A percentile compares a stretch with the other conserved stretches of the same genome.
phyloP scores from a whole-genome alignment of 176 grass and related monocot genomes.

The Aegilops speltoides region DNA sequence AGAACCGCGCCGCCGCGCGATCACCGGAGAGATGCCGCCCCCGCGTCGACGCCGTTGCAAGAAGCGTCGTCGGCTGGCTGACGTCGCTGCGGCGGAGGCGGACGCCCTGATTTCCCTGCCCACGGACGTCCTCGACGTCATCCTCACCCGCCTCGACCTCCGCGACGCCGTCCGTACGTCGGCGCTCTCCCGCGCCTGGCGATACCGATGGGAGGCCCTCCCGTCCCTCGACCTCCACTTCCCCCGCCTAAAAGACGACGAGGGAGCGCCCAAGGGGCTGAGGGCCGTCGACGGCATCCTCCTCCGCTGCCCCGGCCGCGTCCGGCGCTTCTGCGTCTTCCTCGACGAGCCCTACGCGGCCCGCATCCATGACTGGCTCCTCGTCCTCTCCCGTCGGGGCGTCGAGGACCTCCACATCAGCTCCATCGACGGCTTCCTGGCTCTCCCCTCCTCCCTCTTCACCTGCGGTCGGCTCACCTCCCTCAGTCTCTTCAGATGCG shows the following conservation, averaged over 20 bases:
- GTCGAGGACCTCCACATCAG: neutral
- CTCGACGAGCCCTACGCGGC: neutral
- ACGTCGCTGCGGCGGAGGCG: neutral
- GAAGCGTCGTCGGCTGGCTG: neutral
- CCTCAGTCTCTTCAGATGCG: neutral
- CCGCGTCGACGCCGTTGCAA: neutral
- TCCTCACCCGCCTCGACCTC: slow-evolving; percentile 24
- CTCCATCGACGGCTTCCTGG: neutral
- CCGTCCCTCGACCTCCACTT: neutral
- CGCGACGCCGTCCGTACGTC: slow-evolving; percentile 21
- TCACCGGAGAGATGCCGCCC: neutral
- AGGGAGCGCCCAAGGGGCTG: neutral
- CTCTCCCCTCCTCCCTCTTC: slow-evolving; percentile 7
- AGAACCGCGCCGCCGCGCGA: no score
- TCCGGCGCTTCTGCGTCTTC: neutral
- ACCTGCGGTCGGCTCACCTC: neutral
- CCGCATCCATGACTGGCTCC: neutral
- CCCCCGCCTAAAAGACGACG: no score
- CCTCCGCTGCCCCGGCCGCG: neutral
- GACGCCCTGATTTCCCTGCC: slow-evolving; percentile 10
- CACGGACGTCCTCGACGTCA: neutral
- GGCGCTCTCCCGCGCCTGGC: slow-evolving; percentile 25
- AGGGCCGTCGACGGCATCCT: neutral
- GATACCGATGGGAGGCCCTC: slow-evolving; percentile 25
- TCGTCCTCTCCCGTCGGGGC: neutral